Conservation (phyloP, 2,329 filamentous ascomycete species). For the Apiospora sp. region DNA sequence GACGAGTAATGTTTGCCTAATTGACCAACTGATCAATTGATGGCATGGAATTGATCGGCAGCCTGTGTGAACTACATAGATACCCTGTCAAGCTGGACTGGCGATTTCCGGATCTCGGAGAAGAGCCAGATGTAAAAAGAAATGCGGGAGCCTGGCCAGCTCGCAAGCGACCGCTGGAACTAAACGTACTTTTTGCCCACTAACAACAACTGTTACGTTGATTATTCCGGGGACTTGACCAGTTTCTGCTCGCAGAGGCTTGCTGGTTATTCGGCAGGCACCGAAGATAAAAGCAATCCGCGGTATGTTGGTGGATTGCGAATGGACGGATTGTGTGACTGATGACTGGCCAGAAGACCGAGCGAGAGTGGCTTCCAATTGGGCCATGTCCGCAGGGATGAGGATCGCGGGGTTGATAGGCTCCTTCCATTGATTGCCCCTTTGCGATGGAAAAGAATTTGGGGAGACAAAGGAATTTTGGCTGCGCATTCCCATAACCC, state of each 20-base stretch:
- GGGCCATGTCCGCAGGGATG: background rate
- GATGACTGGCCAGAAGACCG: too few relatives aligned
- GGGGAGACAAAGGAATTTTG: background rate
- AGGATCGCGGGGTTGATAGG: slow-evolving; percentile 4
- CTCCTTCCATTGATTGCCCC: background rate
- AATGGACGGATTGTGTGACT: background rate
- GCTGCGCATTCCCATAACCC: background rate
- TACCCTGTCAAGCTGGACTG: background rate
- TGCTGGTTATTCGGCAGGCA: background rate
- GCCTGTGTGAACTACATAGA: background rate
- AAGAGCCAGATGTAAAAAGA: background rate
- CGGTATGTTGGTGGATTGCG: too few relatives aligned
- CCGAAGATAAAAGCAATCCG: background rate
- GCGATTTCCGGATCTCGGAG: background rate
- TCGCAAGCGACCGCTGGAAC: background rate
- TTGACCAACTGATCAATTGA: background rate
- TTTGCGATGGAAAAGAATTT: background rate
- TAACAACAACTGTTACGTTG: too few relatives aligned
- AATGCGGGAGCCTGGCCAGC: background rate
- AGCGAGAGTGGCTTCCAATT: background rate
- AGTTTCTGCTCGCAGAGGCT: too few relatives aligned
- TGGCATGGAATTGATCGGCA: background rate
- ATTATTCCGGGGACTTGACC: too few relatives aligned
- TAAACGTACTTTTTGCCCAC: too few relatives aligned
- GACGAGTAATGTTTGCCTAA: slow-evolving; percentile 9